Base-by-base conservation (phyloP, 345 rosid genomes). In the Sonneratia caseolaris region DNA sequence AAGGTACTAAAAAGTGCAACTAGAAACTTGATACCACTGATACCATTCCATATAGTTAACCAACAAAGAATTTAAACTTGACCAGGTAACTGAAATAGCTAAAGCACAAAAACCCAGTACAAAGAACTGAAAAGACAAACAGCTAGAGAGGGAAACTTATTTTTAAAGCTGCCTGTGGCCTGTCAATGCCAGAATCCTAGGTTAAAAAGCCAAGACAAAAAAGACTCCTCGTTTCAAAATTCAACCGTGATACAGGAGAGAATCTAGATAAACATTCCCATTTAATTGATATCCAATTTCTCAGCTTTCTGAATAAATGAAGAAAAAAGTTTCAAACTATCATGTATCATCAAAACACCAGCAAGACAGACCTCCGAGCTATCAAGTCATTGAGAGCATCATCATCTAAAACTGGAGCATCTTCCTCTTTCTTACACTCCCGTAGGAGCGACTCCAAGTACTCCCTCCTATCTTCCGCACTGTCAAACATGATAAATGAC, bases 391-490 rank as follows among this genome's bases (percentile, higher is more conserved):
- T 92, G 74, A 92, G 73, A 77, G 83, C 82, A 80, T 92, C 98
- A 79, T 90, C 98, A 82, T 86, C 93, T 73, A 92, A 81, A 37
- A 90, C 98, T 68, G 95, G 98, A 56, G 91, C 81, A 83, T 79
- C 91, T 79, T 92, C 98, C 86, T 92, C 98, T 82, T 92, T 92
- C 85, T 92, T 92, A 72, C 84, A 84, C 82, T 92, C 98, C 21
- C 98, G 85, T 68, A 92, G 79, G 32, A 92, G 87, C 51, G 98
- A 73, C 79, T 92, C 98, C 82, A 92, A 82, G 81, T 92, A 92
- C 72, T 92, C 98, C 80, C 92, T 82, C 68, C 98, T 91, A 81
- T 92, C 98, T 83, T 88, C 98, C 1, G 98, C 96, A 81, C 98
- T 92, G 87, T 76, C 67, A 76, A 65, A 78, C 72, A 69, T 11